Evolutionary conservation across 2,329 filamentous ascomycete genomes (phyloP).

Genomic region (Didymella lethalis): DNA sequence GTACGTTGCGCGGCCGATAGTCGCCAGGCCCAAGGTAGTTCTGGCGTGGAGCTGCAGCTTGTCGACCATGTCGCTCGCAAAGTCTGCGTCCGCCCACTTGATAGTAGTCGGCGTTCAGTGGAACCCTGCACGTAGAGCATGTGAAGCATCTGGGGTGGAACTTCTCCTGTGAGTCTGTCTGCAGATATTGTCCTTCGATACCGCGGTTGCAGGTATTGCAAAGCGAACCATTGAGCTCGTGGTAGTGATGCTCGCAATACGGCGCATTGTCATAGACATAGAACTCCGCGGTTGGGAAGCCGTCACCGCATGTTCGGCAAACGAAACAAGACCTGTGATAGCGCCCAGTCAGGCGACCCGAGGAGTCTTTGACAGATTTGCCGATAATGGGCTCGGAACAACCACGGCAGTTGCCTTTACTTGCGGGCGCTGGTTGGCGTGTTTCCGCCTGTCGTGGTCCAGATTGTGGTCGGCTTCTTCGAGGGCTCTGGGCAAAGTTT

Average conservation of each 20-base stretch:
- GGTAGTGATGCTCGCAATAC: conserved; percentile 92
- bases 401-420: conserved; percentile 81
- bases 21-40: conserved; percentile 51
- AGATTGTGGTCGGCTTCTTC: conserved; percentile 23
- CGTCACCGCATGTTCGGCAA: conserved; percentile 80
- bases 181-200: conserved; percentile 93
- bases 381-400: conserved; percentile 81
- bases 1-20: conserved; percentile 51
- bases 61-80: conserved; percentile 86
- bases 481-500: conserved; percentile 26
- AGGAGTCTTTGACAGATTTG: conserved; percentile 92
- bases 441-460: conserved; percentile 28
- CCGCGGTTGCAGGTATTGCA: conserved; percentile 81
- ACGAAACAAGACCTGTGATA: conserved; percentile 97
- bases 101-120: conserved; percentile 86
- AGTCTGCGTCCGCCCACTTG: conserved; percentile 82
- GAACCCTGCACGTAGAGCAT: conserved; percentile 77
- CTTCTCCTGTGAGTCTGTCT: conserved; percentile 79
- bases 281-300: conserved; percentile 88
- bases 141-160: conserved; percentile 89
- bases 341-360: conserved; percentile 87
- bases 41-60: conserved; percentile 55
- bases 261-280: conserved; percentile 89
- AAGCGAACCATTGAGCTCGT: conserved; percentile 85
- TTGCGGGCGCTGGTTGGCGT: conserved; percentile 50